Base-by-base conservation (phyloP, 2,329 filamentous ascomycete species). In the Nigrospora osmanthi region DNA sequence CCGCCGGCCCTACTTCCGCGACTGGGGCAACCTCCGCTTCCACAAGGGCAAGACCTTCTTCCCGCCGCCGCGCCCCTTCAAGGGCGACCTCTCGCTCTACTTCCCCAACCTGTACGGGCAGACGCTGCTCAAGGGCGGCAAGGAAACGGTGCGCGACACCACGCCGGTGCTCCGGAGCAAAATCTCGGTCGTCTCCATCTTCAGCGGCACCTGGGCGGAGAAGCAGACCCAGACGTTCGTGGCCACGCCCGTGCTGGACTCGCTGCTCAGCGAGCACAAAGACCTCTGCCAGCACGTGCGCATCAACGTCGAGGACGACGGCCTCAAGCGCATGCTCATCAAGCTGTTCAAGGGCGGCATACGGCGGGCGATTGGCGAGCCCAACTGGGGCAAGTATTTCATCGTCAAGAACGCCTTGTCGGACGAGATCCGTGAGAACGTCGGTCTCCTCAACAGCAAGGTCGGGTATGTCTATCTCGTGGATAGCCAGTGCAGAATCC, bases 381-480 rank as follows among this genome's bases (percentile, higher is more conserved):
- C 66, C 45, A 72, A 81, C 49, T 80, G 79, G 74, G 68, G 66
- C 40, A 71, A 70, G 54, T 85, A 85, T 61, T 81, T 85, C 52
- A 56, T 84, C 31, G 75, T 85, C 16, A 68, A 69, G 42, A 71
- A 66, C 48, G 80, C 78, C 35, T 59, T 85, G 43, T 75, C 76
- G 0, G 75, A 81, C 43, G 72, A 80, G 45, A 78, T 84, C 45
- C 71, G 75, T 43, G 80, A 84, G 62, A 71, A 68, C 35, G 79
- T 85, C 49, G 82, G 81, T 11, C 54, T 95, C 60, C 69, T 95
- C 60, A 98, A 98, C 66, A 82, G 81, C 53, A 94, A 90, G 66
- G 91, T 96, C 32, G 91, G 90, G 34, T 97, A 96, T 67, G 85
- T 90, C 5, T 98, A 95, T 65, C 73, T 98, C 40, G 73, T 98